Percentiles rank a stretch among this genome's conserved stretches.
Conservation (phyloP, 768 basidiomycete genomes). For the Leucocoprinus birnbaumii region DNA sequence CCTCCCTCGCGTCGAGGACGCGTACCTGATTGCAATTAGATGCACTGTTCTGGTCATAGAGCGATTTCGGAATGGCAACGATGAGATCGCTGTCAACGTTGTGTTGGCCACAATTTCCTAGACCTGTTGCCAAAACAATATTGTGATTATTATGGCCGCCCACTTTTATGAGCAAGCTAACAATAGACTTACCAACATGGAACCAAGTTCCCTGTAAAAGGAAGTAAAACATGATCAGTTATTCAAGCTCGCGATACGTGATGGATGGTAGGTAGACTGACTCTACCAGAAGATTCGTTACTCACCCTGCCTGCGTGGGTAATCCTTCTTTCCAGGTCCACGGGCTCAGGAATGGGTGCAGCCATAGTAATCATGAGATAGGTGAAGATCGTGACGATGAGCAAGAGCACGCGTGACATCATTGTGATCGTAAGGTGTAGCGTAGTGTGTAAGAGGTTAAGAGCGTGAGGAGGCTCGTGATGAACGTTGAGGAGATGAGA, state of each 20-base stretch:
- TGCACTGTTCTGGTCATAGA: conserved; percentile 50
- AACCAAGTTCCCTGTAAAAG: conserved; percentile 64
- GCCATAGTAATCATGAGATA: conserved; percentile 43
- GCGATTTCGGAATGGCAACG: conserved; percentile 55
- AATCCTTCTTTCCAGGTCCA: conserved; percentile 45
- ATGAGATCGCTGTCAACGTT: conserved; percentile 51
- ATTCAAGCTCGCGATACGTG: conserved; percentile 4
- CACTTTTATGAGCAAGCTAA: background rate
- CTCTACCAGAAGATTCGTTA: conserved; percentile 56
- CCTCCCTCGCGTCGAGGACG: background rate
- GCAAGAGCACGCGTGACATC: conserved; percentile 36
- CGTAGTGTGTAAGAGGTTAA: conserved; percentile 8
- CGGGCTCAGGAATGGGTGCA: conserved; percentile 36
- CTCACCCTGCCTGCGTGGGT: conserved; percentile 57
- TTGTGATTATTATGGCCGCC: conserved; percentile 8
- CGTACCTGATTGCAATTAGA: conserved; percentile 60
- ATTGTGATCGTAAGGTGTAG: conserved; percentile 10
- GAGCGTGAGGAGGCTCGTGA: conserved; percentile 2
- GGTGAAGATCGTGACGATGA: conserved; percentile 27
- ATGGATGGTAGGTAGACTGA: conserved; percentile 26
- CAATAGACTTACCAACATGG: conserved; percentile 36
- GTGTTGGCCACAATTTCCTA: conserved; percentile 61
- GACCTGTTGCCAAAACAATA: conserved; percentile 23
- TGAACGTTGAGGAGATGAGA: background rate
- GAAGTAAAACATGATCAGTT: conserved; percentile 9